Evolutionary conservation across 1,284 basidiomycete species (phyloP), one percentile per base, ranked within the genome.

Genomic region (Trametes polyzona): DNA sequence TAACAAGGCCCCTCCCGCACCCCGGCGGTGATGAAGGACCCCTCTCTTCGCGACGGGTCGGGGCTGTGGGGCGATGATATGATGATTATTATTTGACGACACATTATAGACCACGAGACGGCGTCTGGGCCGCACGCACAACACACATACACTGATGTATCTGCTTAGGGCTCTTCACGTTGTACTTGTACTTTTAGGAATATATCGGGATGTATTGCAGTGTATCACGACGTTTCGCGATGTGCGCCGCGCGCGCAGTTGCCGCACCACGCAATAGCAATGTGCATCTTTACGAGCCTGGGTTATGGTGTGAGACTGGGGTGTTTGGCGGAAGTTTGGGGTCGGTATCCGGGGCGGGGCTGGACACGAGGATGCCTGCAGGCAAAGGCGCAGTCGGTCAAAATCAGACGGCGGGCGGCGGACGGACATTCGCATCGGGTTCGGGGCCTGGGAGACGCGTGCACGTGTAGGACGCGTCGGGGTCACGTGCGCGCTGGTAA

Each of bases 1-100:
- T 39, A 77, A 76, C 61, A 72, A 74, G 55, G 79, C 74, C 64
- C 69, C 78, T 57, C 75, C 72, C 46, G 77, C 79, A 67, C 76
- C 79, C 74, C 65, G 79, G 78, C 72, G 77, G 73, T 78, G 75
- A 79, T 58, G 47, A n/a, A n/a, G n/a, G n/a, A n/a, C n/a, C n/a
- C n/a, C n/a, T n/a, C n/a, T n/a, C n/a, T n/a, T n/a, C n/a, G n/a
- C n/a, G n/a, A n/a, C n/a, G n/a, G n/a, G n/a, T n/a, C 36, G 36
- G 56, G 61, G 12, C 21, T 30, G 14, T 16, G 42, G 40, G 26
- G 33, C 47, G 32, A 23, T 48, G 52, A 35, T n/a, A n/a, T 40
- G 54, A 65, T 63, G 63, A 64, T 67, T 62, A 65, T 63, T 63
- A 60, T 57, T 47, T 58, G n/a, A 64, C 49, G 60, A 62, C 47